These are phyloP conservation scores for Neurospora pannonica DNA, from an alignment of 495 filamentous ascomycete genomes.

Conservation along the genomic window DNA sequence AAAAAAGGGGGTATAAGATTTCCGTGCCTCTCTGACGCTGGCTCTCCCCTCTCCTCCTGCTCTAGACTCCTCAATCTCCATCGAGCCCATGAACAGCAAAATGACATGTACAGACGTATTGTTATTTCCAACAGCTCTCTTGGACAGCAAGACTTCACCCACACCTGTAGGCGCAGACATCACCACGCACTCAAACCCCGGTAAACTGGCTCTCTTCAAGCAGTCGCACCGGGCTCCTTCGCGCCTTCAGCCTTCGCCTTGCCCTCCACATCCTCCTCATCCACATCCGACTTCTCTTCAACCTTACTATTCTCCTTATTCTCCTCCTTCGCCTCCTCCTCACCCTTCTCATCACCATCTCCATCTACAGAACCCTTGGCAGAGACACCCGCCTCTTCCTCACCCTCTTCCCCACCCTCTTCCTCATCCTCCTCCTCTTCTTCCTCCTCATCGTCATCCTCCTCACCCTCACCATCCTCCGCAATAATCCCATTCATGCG, in stretches of 20 bases:
- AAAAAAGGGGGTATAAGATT: neutral
- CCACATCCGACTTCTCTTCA: neutral
- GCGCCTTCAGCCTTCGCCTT: neutral
- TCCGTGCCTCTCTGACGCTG: neutral
- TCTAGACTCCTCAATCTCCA: neutral
- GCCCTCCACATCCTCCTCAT: neutral
- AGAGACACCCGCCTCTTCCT: neutral
- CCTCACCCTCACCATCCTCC: conserved; percentile 19
- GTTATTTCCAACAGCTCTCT: neutral
- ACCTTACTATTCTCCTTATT: neutral
- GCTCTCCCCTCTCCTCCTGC: neutral
- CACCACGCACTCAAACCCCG: neutral
- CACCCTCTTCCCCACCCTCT: neutral
- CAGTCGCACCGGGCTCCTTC: neutral
- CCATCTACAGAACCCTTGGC: neutral
- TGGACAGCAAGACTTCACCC: neutral
- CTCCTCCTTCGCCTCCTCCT: neutral
- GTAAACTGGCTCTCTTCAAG: neutral
- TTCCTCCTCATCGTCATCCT: neutral
- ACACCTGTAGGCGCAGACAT: neutral
- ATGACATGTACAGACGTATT: neutral
- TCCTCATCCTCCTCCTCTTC: neutral
- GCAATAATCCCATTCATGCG: conserved; percentile 43
- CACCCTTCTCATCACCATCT: neutral
- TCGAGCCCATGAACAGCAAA: neutral